These are phyloP conservation scores for Calonectria multiphialidica DNA, from an alignment of 2,329 filamentous ascomycete genomes.

Conservation along the genomic window DNA sequence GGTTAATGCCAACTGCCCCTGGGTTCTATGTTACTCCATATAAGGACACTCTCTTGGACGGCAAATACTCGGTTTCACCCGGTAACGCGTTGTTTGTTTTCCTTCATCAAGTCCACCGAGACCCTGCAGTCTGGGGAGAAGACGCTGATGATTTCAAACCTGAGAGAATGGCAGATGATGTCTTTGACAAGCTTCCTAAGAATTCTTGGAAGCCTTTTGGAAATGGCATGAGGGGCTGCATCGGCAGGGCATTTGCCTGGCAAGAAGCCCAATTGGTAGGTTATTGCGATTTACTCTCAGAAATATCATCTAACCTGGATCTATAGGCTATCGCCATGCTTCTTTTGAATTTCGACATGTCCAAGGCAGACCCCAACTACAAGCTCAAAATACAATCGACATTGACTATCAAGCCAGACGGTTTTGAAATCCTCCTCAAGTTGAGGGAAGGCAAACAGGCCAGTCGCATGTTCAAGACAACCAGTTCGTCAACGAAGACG, in stretches of 20 bases:
- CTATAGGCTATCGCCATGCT: background rate
- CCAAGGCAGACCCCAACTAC: background rate
- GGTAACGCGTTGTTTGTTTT: background rate
- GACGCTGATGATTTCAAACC: background rate
- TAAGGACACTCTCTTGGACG: background rate
- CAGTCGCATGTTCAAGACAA: background rate
- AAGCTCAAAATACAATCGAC: background rate
- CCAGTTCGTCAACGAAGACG: background rate
- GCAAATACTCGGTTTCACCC: background rate
- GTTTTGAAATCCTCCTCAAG: background rate
- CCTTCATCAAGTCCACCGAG: background rate
- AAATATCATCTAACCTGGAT: background rate
- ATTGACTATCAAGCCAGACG: background rate
- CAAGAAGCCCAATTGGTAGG: slow-evolving; percentile 8
- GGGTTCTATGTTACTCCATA: background rate
- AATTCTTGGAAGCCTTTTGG: background rate
- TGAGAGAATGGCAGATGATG: background rate
- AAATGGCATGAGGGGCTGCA: background rate
- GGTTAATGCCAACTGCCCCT: background rate
- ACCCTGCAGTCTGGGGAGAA: background rate
- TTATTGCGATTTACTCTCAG: too few relatives aligned
- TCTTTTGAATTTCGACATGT: background rate
- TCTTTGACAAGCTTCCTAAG: background rate
- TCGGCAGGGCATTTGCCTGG: background rate
- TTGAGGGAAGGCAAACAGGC: background rate